Conservation (phyloP, 2,329 filamentous ascomycete genomes). For the Fragosphaeria purpurea region DNA sequence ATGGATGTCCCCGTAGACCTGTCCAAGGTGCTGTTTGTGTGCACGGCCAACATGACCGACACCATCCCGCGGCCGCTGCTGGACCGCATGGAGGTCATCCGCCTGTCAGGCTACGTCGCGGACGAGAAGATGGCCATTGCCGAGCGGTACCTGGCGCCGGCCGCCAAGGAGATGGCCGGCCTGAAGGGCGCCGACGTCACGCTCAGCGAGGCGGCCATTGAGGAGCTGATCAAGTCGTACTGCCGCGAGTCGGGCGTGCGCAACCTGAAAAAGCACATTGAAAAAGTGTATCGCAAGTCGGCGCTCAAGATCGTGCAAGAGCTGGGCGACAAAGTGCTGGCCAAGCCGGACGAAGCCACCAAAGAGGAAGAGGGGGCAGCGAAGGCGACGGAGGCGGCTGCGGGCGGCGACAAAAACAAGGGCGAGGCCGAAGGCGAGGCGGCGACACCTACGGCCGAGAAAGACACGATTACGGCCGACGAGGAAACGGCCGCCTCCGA, state of each 20-base stretch:
- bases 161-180: conserved; percentile 88
- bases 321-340: conserved; percentile 71
- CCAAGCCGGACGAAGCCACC: conserved; percentile 65
- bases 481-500: conserved; percentile 14
- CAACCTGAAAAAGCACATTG: conserved; percentile 98
- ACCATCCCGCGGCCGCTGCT: conserved; percentile 90
- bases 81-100: conserved; percentile 96
- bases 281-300: conserved; percentile 96
- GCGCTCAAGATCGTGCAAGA: conserved; percentile 96
- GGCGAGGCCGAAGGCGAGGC: not conserved
- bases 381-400: conserved; percentile 14
- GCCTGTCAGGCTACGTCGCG: conserved; percentile 89
- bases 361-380: conserved; percentile 45
- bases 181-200: conserved; percentile 83
- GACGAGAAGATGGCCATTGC: conserved; percentile 99
- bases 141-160: conserved; percentile 80
- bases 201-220: conserved; percentile 78
- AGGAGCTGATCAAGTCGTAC: conserved; percentile 97
- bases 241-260: conserved; percentile 94
- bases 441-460: not conserved
- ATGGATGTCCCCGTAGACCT: conserved; percentile 97
- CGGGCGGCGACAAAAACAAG: not conserved
- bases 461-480: not conserved
- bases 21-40: conserved; percentile 96
- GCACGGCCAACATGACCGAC: conserved; percentile 97